Evolutionary conservation across 192 early-diverging fungal genomes (phyloP).

Genomic region (Pilobolus umbonatus): DNA sequence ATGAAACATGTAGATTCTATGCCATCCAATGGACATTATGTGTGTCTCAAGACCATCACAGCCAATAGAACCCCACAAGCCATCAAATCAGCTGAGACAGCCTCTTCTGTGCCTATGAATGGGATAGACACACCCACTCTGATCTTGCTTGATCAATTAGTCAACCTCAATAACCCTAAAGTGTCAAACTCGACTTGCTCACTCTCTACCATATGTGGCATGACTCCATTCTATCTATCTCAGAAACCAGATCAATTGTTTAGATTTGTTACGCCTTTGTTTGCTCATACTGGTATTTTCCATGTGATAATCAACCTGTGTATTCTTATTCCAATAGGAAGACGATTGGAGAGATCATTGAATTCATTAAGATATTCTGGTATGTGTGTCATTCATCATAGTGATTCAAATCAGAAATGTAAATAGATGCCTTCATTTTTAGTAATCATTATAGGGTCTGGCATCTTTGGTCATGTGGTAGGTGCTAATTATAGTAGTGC

Average conservation of each 20-base stretch:
- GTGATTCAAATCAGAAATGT: neutral
- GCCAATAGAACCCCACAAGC: neutral
- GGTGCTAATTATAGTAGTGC: constrained; percentile 58
- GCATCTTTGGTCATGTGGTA: constrained; percentile 75
- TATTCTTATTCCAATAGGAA: constrained; percentile 64
- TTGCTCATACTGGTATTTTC: constrained; percentile 75
- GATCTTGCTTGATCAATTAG: neutral
- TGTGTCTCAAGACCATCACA: neutral
- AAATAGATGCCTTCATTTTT: neutral
- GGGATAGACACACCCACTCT: neutral
- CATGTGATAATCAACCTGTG: constrained; percentile 71
- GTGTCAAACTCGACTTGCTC: constrained; percentile 36
- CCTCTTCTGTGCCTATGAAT: too few species aligned
- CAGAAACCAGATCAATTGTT: constrained; percentile 66
- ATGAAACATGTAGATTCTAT: constrained; percentile 46
- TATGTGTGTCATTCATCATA: constrained; percentile 36
- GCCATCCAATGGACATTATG: neutral
- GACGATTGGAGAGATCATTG: constrained; percentile 70
- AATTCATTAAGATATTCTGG: constrained; percentile 62
- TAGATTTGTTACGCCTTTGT: constrained; percentile 74
- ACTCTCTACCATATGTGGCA: constrained; percentile 54
- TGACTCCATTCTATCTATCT: constrained; percentile 46
- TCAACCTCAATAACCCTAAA: neutral
- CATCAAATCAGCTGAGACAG: too few species aligned
- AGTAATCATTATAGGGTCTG: constrained; percentile 42